phyloP scores from a whole-genome alignment of 2,329 filamentous ascomycete species.

The Beauveria bassiana region DNA sequence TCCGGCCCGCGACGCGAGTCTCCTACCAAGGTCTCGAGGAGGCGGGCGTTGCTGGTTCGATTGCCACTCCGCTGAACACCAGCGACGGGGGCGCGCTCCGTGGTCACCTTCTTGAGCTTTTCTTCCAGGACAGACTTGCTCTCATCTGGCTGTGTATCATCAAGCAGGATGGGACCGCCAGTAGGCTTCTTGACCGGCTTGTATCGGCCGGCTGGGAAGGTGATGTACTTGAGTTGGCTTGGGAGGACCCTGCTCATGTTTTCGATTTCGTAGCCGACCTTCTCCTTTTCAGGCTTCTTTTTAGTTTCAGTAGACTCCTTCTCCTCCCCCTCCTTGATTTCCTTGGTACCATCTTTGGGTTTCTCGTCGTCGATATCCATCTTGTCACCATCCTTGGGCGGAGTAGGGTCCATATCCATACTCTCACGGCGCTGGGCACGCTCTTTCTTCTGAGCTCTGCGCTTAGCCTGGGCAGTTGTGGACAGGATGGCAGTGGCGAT shows the following conservation, averaged over 20 bases:
- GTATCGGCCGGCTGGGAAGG: slow-evolving; percentile 83
- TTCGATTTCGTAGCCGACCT: slow-evolving; percentile 89
- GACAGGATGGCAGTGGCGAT: slow-evolving; percentile 94
- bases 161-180: slow-evolving; percentile 84
- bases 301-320: slow-evolving; percentile 52
- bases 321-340: slow-evolving; percentile 58
- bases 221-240: slow-evolving; percentile 89
- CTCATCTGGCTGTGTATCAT: slow-evolving; percentile 74
- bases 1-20: slow-evolving; percentile 25
- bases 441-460: slow-evolving; percentile 89
- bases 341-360: slow-evolving; percentile 43
- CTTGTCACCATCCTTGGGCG: slow-evolving; percentile 60
- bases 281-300: slow-evolving; percentile 93
- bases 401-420: slow-evolving; percentile 86
- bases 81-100: slow-evolving; percentile 54
- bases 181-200: slow-evolving; percentile 90
- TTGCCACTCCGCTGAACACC: slow-evolving; percentile 27
- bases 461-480: slow-evolving; percentile 93
- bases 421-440: slow-evolving; percentile 81
- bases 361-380: slow-evolving; percentile 78
- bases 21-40: slow-evolving; percentile 27
- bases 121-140: slow-evolving; percentile 78
- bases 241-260: slow-evolving; percentile 96
- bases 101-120: slow-evolving; percentile 76
- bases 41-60: slow-evolving; percentile 27